phyloP scores from a whole-genome alignment of 2,329 filamentous ascomycete genomes.

The Berkeleyomyces rouxiae region DNA sequence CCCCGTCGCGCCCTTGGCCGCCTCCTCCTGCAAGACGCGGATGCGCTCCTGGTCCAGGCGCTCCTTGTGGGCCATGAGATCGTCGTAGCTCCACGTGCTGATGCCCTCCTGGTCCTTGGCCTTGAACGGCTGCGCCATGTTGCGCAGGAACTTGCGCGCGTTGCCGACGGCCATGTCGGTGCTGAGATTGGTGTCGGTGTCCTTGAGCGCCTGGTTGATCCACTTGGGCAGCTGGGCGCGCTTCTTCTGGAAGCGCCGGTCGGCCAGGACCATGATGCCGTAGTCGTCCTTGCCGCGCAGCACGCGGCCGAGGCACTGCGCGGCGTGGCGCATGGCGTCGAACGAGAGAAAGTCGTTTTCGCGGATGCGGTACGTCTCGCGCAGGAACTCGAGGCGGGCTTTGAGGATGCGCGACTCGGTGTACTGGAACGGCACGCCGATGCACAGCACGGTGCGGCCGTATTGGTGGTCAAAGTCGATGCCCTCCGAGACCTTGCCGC shows the following conservation, averaged over 20 bases:
- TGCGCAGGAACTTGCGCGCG: conserved; percentile 74
- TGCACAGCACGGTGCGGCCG: conserved; percentile 85
- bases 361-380: conserved; percentile 89
- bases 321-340: conserved; percentile 97
- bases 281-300: conserved; percentile 95
- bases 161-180: conserved; percentile 88
- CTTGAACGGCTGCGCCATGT: conserved; percentile 83
- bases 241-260: conserved; percentile 87
- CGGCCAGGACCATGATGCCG: conserved; percentile 97
- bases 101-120: conserved; percentile 76
- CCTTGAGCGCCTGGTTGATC: conserved; percentile 78
- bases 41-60: conserved; percentile 55
- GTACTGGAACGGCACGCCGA: conserved; percentile 96
- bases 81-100: conserved; percentile 73
- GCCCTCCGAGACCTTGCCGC: conserved; percentile 92
- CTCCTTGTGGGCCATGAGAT: conserved; percentile 62
- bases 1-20: conserved; percentile 17
- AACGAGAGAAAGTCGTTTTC: conserved; percentile 98
- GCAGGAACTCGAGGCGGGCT: conserved; percentile 84
- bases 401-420: conserved; percentile 95
- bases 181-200: conserved; percentile 75
- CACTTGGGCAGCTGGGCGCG: conserved; percentile 81
- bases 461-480: conserved; percentile 99
- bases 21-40: conserved; percentile 37
- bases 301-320: conserved; percentile 88